These are phyloP conservation scores for Corchorus capsularis DNA, from an alignment of 345 rosid genomes.

Conservation along the genomic window DNA sequence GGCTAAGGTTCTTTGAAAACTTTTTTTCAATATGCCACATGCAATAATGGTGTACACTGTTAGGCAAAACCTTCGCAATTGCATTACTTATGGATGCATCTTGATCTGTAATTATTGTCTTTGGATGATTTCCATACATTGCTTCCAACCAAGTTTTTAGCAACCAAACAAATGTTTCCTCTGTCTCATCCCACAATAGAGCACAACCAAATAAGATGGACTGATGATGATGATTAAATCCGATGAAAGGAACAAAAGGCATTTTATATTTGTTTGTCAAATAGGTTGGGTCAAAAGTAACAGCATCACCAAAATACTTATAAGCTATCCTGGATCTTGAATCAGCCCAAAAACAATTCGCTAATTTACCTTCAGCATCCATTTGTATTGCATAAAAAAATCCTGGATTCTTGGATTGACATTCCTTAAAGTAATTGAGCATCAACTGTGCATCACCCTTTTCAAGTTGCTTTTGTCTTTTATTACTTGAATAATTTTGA, in stretches of 20 bases:
- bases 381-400: too few relatives aligned
- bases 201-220: background rate
- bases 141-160: too few relatives aligned
- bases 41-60: background rate
- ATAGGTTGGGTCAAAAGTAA: background rate
- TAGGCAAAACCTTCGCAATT: background rate
- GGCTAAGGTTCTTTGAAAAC: background rate
- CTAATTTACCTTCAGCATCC: too few relatives aligned
- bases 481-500: too few relatives aligned
- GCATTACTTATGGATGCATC: background rate
- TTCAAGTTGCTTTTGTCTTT: background rate
- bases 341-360: background rate
- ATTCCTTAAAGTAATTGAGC: too few relatives aligned
- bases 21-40: background rate
- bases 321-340: background rate
- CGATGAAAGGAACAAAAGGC: background rate
- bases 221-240: background rate
- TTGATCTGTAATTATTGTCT: background rate
- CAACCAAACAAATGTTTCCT: background rate
- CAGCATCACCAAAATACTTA: background rate
- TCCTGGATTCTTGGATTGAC: too few relatives aligned
- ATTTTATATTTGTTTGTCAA: background rate
- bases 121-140: too few relatives aligned
- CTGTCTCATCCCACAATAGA: background rate
- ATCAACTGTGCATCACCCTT: background rate